Evolutionary conservation across 2,329 filamentous ascomycete species (phyloP).

Genomic region (Sporothrix inflata): DNA sequence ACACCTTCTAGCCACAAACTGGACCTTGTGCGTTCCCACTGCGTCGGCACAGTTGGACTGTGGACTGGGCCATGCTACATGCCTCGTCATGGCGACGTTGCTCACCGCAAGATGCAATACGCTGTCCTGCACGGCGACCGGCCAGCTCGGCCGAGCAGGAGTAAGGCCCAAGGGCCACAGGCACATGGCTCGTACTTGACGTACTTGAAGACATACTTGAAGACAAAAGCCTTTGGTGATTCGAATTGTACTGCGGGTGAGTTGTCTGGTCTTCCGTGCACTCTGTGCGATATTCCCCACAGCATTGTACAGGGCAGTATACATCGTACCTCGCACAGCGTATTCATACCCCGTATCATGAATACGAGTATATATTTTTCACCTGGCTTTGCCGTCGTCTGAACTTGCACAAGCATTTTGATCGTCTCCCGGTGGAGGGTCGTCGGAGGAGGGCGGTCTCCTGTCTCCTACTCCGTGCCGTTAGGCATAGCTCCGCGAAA

Average conservation of each 20-base stretch:
- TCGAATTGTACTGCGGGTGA: background rate
- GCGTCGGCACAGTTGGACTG: background rate
- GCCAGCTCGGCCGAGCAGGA: background rate
- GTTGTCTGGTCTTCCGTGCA: background rate
- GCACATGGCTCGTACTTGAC: no score
- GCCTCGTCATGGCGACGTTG: constrained; percentile 4
- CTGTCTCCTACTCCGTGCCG: background rate
- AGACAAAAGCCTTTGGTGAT: no score
- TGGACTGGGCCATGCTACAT: background rate
- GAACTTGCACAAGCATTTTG: background rate
- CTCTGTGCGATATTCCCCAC: background rate
- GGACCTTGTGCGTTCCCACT: background rate
- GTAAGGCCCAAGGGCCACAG: no score
- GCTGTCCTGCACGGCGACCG: background rate
- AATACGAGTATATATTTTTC: constrained; percentile 3
- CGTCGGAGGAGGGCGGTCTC: constrained; percentile 7
- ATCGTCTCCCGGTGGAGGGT: background rate
- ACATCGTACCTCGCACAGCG: background rate
- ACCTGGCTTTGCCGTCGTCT: no score
- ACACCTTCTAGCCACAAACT: background rate
- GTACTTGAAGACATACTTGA: no score
- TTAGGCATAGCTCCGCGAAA: background rate
- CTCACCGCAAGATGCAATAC: constrained; percentile 4
- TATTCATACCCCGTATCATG: background rate
- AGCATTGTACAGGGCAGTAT: background rate